A percentile compares a stretch with the other conserved stretches of the same genome.
Evolutionary conservation across 768 basidiomycete genomes (phyloP).

Genomic region (Russula vinacea): DNA sequence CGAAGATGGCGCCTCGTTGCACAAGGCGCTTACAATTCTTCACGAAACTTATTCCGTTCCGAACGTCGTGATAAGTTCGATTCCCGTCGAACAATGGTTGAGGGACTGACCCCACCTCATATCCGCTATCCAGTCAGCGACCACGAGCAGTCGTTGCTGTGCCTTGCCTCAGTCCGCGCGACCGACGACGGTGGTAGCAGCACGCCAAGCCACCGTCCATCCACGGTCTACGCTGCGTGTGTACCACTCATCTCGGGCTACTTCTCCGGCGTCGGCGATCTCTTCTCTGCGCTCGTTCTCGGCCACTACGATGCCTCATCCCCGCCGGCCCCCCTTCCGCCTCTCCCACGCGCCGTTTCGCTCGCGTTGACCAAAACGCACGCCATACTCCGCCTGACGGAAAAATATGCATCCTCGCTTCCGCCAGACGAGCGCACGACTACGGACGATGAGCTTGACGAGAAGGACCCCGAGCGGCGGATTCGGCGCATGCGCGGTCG

Average conservation of each 20-base stretch:
- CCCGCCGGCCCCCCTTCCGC: slow-evolving; percentile 34
- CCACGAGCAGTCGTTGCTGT: slow-evolving; percentile 58
- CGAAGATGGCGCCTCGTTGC: slow-evolving; percentile 62
- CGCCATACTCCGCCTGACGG: slow-evolving; percentile 62
- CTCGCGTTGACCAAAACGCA: slow-evolving; percentile 73
- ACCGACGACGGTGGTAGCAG: slow-evolving; percentile 16
- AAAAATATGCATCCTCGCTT: slow-evolving; percentile 51
- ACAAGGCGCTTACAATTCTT: slow-evolving; percentile 62
- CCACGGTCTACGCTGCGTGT: slow-evolving; percentile 61
- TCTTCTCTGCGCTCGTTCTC: slow-evolving; percentile 89
- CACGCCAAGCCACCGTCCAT: slow-evolving; percentile 31
- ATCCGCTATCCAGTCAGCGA: slow-evolving; percentile 38
- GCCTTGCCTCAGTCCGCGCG: slow-evolving; percentile 61
- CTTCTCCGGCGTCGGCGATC: slow-evolving; percentile 95
- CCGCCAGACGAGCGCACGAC: slow-evolving; percentile 56
- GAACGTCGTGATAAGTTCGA: slow-evolving; percentile 89
- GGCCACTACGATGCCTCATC: slow-evolving; percentile 55
- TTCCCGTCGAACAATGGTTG: slow-evolving; percentile 67
- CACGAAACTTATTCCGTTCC: slow-evolving; percentile 76
- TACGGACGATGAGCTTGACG: slow-evolving; percentile 79
- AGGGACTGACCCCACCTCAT: slow-evolving; percentile 47
- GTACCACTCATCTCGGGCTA: slow-evolving; percentile 85
- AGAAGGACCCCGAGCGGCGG: slow-evolving; percentile 57
- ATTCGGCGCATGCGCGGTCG: slow-evolving; percentile 75
- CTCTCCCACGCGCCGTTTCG: slow-evolving; percentile 60